Percentiles rank a stretch among this genome's conserved stretches.
Conservation (phyloP, 352 stramenopile species). For the Phytophthora tentaculata region DNA sequence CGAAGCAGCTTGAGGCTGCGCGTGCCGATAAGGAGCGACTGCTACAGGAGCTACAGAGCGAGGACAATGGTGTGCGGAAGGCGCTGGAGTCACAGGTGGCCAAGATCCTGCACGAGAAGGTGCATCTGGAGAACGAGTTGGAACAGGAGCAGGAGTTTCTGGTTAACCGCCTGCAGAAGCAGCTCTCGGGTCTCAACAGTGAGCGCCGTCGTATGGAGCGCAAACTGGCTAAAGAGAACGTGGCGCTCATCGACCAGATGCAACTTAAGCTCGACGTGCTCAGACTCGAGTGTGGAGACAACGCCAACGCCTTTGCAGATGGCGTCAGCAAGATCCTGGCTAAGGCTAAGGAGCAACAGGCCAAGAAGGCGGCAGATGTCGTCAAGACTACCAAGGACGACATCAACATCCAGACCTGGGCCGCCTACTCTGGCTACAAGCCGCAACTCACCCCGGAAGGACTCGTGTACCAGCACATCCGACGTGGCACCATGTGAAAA, state of each 20-base stretch:
- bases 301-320: constrained; percentile 67
- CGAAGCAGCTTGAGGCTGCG: constrained; percentile 82
- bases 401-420: constrained; percentile 56
- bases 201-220: constrained; percentile 81
- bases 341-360: constrained; percentile 65
- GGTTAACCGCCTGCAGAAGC: constrained; percentile 87
- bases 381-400: constrained; percentile 70
- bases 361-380: constrained; percentile 52
- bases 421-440: constrained; percentile 35
- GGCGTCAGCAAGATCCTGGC: constrained; percentile 52
- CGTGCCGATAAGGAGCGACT: constrained; percentile 75
- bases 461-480: constrained; percentile 74
- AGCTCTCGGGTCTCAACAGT: constrained; percentile 65
- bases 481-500: constrained; percentile 76
- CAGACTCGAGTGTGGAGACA: constrained; percentile 57
- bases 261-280: constrained; percentile 69
- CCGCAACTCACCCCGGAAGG: constrained; percentile 53
- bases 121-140: constrained; percentile 86
- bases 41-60: constrained; percentile 67
- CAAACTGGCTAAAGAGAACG: constrained; percentile 77
- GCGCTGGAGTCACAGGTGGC: constrained; percentile 81
- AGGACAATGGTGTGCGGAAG: constrained; percentile 67
- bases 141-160: constrained; percentile 90
- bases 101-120: constrained; percentile 86
- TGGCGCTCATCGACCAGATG: constrained; percentile 73